A percentile compares a stretch with the other conserved stretches of the same genome.
Evolutionary conservation across 805 yeast species (phyloP).

Genomic region (Candida pseudofarinosa): DNA sequence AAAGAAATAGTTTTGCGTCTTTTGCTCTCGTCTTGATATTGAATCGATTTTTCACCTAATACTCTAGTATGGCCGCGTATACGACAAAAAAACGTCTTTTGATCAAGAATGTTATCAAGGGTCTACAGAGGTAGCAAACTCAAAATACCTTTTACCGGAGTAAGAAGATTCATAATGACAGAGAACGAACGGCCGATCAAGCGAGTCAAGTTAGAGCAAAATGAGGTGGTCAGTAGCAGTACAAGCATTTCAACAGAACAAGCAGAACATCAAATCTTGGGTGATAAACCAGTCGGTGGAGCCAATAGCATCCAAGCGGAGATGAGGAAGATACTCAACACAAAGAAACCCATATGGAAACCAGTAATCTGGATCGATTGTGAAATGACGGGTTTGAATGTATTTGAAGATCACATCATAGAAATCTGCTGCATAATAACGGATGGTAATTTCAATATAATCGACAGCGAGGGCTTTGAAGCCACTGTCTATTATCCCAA

Average conservation of each 20-base stretch:
- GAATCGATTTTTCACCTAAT: too few relatives aligned
- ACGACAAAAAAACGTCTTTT: neutral
- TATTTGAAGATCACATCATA: conserved; percentile 70
- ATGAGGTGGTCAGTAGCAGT: neutral
- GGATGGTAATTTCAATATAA: conserved; percentile 68
- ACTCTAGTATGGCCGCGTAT: neutral
- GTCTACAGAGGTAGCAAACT: neutral
- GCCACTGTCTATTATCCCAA: conserved; percentile 71
- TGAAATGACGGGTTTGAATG: conserved; percentile 95
- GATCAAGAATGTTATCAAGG: neutral
- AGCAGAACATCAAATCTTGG: neutral
- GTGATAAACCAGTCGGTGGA: neutral
- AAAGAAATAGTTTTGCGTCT: too few relatives aligned
- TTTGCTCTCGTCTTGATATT: too few relatives aligned
- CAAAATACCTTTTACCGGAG: neutral
- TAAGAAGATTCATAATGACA: neutral
- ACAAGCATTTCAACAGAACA: neutral
- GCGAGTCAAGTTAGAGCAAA: neutral
- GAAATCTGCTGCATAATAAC: conserved; percentile 91
- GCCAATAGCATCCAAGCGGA: neutral
- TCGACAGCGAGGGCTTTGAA: conserved; percentile 74
- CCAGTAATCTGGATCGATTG: conserved; percentile 93
- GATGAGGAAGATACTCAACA: neutral
- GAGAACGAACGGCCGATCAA: neutral
- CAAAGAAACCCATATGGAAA: conserved; percentile 10